phyloP scores from a whole-genome alignment of 2,329 filamentous ascomycete genomes.

The Leptodontidium sp. region DNA sequence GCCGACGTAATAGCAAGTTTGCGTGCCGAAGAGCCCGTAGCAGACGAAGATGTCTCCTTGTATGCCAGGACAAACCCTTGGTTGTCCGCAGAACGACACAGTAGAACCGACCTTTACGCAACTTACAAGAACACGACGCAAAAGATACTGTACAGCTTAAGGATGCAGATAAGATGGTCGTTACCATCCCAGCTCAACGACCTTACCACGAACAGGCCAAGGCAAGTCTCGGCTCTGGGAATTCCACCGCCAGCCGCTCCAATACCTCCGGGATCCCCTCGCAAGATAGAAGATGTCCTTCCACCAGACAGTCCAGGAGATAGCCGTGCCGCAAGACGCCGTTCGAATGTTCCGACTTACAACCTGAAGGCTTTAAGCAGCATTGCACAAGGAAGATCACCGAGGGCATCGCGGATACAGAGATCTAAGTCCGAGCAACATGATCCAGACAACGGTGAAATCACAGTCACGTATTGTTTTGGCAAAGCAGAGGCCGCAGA shows the following conservation, averaged over 20 bases:
- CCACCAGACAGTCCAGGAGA: conserved; percentile 33
- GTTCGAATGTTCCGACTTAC: conserved; percentile 52
- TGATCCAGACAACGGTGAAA: conserved; percentile 37
- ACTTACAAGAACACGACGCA: conserved; percentile 22
- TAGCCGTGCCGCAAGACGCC: conserved; percentile 37
- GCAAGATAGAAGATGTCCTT: conserved; percentile 21
- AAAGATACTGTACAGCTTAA: conserved; percentile 30
- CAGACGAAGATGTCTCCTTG: conserved; percentile 25
- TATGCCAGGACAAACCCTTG: conserved; percentile 17
- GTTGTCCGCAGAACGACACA: conserved; percentile 1
- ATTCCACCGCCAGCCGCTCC: background rate
- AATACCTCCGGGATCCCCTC: conserved; percentile 21
- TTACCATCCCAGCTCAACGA: conserved; percentile 32
- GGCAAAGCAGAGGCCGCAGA: conserved; percentile 37
- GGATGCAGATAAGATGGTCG: conserved; percentile 37
- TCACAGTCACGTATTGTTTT: conserved; percentile 40
- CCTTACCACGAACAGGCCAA: conserved; percentile 12
- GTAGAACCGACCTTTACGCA: conserved; percentile 1
- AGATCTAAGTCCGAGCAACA: conserved; percentile 34
- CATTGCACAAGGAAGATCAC: conserved; percentile 61
- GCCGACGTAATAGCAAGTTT: conserved; percentile 6
- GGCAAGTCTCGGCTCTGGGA: background rate
- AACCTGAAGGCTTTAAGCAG: conserved; percentile 68
- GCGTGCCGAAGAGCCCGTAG: conserved; percentile 15
- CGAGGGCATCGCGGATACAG: conserved; percentile 51